phyloP scores from a whole-genome alignment of 139 green algal genomes.

The Marvania coccoides region DNA sequence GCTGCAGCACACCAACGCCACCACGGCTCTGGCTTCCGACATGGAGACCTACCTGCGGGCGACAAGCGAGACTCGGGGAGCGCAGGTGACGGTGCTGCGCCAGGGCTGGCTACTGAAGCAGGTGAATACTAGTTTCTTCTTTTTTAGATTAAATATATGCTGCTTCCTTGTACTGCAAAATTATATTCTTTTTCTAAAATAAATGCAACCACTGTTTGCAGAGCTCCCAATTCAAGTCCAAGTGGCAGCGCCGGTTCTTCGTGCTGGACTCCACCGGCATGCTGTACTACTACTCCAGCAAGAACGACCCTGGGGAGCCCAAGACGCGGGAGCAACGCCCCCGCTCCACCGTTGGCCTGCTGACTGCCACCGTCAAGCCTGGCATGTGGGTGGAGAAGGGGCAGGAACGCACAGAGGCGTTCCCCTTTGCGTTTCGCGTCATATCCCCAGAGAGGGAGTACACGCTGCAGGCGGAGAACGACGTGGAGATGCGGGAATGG shows the following conservation, averaged over 20 bases:
- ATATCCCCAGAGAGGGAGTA: slow-evolving; percentile 67
- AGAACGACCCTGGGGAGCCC: slow-evolving; percentile 22
- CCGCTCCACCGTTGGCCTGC: slow-evolving; percentile 71
- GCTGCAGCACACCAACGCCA: slow-evolving; percentile 35
- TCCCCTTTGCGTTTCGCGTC: slow-evolving; percentile 76
- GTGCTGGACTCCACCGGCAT: slow-evolving; percentile 70
- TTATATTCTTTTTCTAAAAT: too few relatives aligned
- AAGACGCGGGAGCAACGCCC: slow-evolving; percentile 24
- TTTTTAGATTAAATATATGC: too few relatives aligned
- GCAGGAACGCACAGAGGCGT: slow-evolving; percentile 44
- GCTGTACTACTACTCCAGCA: slow-evolving; percentile 68
- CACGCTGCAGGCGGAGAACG: slow-evolving; percentile 74
- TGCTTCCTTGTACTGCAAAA: too few relatives aligned
- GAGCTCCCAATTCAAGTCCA: slow-evolving; percentile 35
- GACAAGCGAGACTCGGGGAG: slow-evolving; percentile 21
- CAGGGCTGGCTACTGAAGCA: slow-evolving; percentile 29
- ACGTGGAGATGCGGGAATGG: slow-evolving; percentile 67
- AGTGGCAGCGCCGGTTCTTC: slow-evolving; percentile 87
- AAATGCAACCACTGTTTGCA: too few relatives aligned
- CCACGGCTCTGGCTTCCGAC: slow-evolving; percentile 20
- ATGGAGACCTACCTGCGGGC: slow-evolving; percentile 41
- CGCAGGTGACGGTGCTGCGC: slow-evolving; percentile 42
- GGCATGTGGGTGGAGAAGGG: not conserved
- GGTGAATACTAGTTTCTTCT: too few relatives aligned
- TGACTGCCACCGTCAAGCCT: slow-evolving; percentile 80